Base-by-base conservation (phyloP, 2,329 filamentous ascomycete genomes). In the Furcasterigmium sp. region DNA sequence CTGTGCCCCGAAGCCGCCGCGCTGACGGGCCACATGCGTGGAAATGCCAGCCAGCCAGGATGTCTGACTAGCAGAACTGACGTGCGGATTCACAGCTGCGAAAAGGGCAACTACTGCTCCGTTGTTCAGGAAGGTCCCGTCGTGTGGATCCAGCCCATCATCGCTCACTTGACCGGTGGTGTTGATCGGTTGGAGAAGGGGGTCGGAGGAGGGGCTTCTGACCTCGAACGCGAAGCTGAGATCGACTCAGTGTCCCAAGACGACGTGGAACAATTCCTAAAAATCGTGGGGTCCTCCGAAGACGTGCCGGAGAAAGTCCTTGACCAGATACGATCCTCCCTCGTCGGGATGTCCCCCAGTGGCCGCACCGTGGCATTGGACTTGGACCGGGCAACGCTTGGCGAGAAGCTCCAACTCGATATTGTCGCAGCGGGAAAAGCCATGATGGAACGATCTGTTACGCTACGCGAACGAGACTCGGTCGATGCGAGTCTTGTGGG, bases 71-170 rank as follows among this genome's bases (percentile, higher is more conserved):
- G 68, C 0, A 69, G 84, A 19, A 60, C 75, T 19, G 66, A 69
- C 17, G 80, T 79, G 1, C 79, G 85, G 3, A 70, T 97, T 7
- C 91, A 97, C 60, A 94, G 88, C 55, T 96, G 91, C 53, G 90
- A 95, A 55, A 84, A 80, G 49, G 86, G 82, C 0, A 78, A 76
- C 46, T 71, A 74, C 18, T 89, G 85, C 51, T 55, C 66, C 0
- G 65, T 72, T 0, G 69, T 67, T 38, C 59, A 56, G 51, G 70
- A 58, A 7, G 58, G 64, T 1, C 70, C 75, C 0, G 75, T 86
- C 0, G 84, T 96, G 7, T 83, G 78, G 56, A 91, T 96, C 42
- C 80, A 79, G 7, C 91, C 91, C 0, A 82, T 96, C 34, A 75
- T 95, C 14, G 80, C 82, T 5, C 80, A 83, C 21, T 64, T 77